Base-by-base conservation (phyloP, 2,329 filamentous ascomycete species). In the Microthyrium microscopicum region DNA sequence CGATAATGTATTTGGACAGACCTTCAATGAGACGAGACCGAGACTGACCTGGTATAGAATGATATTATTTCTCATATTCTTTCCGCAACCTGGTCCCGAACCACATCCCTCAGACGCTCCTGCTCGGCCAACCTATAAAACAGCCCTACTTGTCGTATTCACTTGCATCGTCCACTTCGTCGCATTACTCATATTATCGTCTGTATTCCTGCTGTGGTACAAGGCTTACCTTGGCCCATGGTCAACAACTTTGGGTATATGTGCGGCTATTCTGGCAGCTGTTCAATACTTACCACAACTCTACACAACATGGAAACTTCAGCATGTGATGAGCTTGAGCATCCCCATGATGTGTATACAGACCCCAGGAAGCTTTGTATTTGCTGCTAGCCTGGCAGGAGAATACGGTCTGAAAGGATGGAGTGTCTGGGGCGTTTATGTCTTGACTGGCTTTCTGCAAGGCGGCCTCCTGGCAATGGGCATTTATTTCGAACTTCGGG, bases 281-380 rank as follows among this genome's bases (percentile, higher is more conserved):
- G 68, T 95, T 16, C 89, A 98, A 57, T 98, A 95, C 55, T 62
- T 98, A 12, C 89, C 89, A 0, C 89, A 98, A 57, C 92, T 98
- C 42, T 84, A 75, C 59, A 94, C 80, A 33, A 98, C 89, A 0
- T 91, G 81, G 57, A 69, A 64, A 33, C 62, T 94, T 37, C 79
- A 87, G 50, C 77, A 85, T 46, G 78, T 92, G 2, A 84, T 84
- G 35, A 93, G 84, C 52, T 60, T 98, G 45, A 93, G 83, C 48
- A 89, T 98, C 36, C 77, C 83, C 4, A 95, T 94, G 78, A 95
- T 98, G 85, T 79, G 80, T 51, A 93, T 98, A 21, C 89, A 98
- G 54, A 94, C 87, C 0, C 89, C 89, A 0, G 89, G 89, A 1
- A 84, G 83, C 38, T 76, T 93, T 44, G 60, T 98, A 5, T 95